phyloP scores from a whole-genome alignment of 257 asterid genomes.

The Leonotis leonurus region DNA sequence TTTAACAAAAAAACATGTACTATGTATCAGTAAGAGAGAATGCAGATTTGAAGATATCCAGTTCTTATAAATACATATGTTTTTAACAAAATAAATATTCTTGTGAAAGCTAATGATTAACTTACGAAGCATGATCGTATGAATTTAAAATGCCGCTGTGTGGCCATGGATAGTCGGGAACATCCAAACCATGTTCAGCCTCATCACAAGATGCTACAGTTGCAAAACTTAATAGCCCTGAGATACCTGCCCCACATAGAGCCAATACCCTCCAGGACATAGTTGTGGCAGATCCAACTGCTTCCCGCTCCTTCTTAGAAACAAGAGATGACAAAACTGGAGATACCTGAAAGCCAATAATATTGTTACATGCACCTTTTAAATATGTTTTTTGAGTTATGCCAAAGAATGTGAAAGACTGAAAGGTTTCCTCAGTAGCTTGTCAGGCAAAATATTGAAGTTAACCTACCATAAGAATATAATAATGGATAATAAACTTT shows the following conservation, averaged over 20 bases:
- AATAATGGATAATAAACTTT: neutral
- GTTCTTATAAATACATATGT: neutral
- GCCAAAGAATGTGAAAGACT: neutral
- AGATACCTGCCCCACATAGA: slow-evolving; percentile 35
- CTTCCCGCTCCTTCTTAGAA: slow-evolving; percentile 33
- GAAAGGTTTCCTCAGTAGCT: neutral
- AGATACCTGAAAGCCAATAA: slow-evolving; percentile 26
- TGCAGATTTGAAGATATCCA: neutral
- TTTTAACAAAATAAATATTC: neutral
- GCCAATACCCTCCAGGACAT: slow-evolving; percentile 32
- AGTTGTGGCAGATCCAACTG: slow-evolving; percentile 26
- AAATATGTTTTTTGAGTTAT: neutral
- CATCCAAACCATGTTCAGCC: slow-evolving; percentile 61
- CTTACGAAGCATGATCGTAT: slow-evolving; percentile 64
- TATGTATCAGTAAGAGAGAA: too few relatives aligned
- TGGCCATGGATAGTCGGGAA: slow-evolving; percentile 54
- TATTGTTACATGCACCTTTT: neutral
- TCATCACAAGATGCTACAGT: slow-evolving; percentile 55
- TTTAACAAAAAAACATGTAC: neutral
- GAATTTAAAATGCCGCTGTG: slow-evolving; percentile 57
- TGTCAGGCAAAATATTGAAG: neutral
- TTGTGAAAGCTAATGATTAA: neutral
- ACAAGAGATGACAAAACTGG: slow-evolving; percentile 27
- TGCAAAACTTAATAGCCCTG: slow-evolving; percentile 51
- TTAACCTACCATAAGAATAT: neutral